Base-by-base conservation (phyloP, 2,329 filamentous ascomycete species). In the Microascus cirrosus region DNA sequence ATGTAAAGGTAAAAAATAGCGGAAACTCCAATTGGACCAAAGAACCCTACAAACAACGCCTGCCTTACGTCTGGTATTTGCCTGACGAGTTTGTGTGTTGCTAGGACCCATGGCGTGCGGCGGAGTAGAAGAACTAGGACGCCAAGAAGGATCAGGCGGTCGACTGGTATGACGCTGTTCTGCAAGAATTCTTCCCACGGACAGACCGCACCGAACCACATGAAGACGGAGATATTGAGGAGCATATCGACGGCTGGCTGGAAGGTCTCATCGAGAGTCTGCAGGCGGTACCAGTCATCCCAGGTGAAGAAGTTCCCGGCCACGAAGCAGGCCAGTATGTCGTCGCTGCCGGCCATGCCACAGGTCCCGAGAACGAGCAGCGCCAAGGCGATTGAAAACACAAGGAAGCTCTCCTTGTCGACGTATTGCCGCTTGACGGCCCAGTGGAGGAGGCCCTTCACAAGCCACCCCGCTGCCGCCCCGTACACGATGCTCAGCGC, bases 211-310 rank as follows among this genome's bases (percentile, higher is more conserved):
- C 91, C 91, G 64, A 89, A 93, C 91, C 90, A 96, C 71, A 95
- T 83, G 69, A 96, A 96, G 45, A 96, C 81, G 20, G 85, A 78
- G 3, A 95, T 83, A 67, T 96, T 96, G 59, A 96, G 84, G 1
- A 96, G 78, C 90, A 96, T 95, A 69, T 96, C 91, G 53, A 96
- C 88, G 0, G 91, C 96, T 0, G 91, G 91, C 68, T 96, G 91
- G n/a, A 96, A 79, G 1, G 89, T 92, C 66, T 96, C 93, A 63
- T 96, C 92, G 64, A 87, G 75, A 0, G 92, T 96, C 69, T 95
- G 89, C 1, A 93, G 75, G 0, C 92, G 86, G 71, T 96, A 96
- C 90, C 90, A 95, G 71, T 95, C 90, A 68, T 95, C 91, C 84
- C 90, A 93, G 0, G 90, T 95, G 63, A 96, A 95, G 1, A 82